Conservation (phyloP, 768 basidiomycete species). For the Pleurotus platypus region DNA sequence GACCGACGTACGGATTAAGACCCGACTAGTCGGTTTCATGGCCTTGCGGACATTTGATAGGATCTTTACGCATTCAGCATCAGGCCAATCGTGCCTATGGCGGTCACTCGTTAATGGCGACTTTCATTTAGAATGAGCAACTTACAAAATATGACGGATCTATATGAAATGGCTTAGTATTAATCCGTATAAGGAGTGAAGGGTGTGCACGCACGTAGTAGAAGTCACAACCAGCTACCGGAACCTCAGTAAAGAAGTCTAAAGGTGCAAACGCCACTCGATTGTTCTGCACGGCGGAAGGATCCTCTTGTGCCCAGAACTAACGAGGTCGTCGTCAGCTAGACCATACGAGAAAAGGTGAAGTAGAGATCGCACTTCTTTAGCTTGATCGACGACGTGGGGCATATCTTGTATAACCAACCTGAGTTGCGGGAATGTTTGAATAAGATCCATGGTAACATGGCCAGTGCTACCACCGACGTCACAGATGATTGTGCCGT, state of each 20-base stretch:
- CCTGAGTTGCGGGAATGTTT: slow-evolving; percentile 28
- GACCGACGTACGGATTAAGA: slow-evolving; percentile 24
- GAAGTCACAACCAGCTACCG: slow-evolving; percentile 15
- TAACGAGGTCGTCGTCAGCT: neutral
- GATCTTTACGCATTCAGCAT: slow-evolving; percentile 21
- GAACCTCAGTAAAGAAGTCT: slow-evolving; percentile 21
- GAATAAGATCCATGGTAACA: slow-evolving; percentile 26
- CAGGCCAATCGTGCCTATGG: slow-evolving; percentile 30
- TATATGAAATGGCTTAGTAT: neutral
- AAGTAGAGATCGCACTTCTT: slow-evolving; percentile 12
- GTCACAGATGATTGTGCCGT: slow-evolving; percentile 30
- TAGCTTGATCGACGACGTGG: slow-evolving; percentile 24
- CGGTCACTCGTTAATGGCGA: neutral
- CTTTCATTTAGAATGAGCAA: neutral
- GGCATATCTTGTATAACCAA: slow-evolving; percentile 36
- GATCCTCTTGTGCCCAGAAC: neutral
- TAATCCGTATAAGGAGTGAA: neutral
- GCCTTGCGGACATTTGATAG: slow-evolving; percentile 23
- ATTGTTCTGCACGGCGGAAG: neutral
- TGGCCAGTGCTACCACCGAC: slow-evolving; percentile 36
- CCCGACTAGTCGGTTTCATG: slow-evolving; percentile 22
- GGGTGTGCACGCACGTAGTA: slow-evolving; percentile 19
- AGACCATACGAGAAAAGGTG: neutral
- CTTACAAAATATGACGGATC: slow-evolving; percentile 12
- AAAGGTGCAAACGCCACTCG: slow-evolving; percentile 17